phyloP scores from a whole-genome alignment of 148 eudicot genomes.

The Pouteria glomerata region DNA sequence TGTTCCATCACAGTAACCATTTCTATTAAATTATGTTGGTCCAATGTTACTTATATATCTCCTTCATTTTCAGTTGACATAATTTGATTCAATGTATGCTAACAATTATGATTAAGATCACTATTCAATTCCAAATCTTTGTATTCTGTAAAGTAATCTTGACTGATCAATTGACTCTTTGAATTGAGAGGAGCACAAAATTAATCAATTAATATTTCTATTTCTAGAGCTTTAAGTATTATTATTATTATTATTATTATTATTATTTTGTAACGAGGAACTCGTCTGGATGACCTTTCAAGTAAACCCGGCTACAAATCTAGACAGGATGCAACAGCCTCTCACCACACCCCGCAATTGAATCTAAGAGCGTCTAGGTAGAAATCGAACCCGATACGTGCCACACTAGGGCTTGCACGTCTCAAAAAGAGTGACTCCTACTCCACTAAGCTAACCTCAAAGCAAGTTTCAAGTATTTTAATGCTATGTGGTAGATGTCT shows the following conservation, averaged over 20 bases:
- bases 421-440: too few species aligned
- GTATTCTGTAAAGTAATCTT: not conserved
- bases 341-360: too few species aligned
- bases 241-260: too few species aligned
- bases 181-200: not conserved
- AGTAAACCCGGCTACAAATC: too few species aligned
- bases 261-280: too few species aligned
- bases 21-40: conserved; percentile 71
- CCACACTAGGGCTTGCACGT: too few species aligned
- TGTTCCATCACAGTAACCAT: conserved; percentile 99
- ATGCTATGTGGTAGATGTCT: conserved; percentile 63
- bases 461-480: not conserved
- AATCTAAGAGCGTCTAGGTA: too few species aligned
- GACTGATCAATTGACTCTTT: not conserved
- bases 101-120: not conserved
- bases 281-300: too few species aligned
- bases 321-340: too few species aligned
- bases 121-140: conserved; percentile 2
- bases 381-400: too few species aligned
- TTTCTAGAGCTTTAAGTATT: conserved; percentile 3
- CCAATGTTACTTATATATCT: not conserved
- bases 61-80: too few species aligned
- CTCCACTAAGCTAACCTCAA: too few species aligned
- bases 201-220: not conserved
- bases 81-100: not conserved